Evolutionary conservation across 148 eudicot species (phyloP).

Genomic region (Amaranthus palmeri): DNA sequence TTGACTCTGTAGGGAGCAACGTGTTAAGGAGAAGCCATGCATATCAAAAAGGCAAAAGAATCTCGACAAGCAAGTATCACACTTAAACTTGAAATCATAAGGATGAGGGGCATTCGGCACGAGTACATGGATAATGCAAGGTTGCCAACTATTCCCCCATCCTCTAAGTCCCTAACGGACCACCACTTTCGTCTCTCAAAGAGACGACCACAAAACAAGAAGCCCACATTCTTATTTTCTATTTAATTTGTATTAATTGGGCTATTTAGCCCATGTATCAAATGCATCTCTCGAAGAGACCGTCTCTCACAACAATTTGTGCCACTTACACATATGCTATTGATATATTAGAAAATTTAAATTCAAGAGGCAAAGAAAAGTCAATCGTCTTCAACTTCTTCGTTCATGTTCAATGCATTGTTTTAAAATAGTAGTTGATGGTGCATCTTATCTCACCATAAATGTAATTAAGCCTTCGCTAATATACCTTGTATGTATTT

Average conservation of each 20-base stretch:
- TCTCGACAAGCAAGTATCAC: background rate
- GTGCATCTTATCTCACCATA: slow-evolving; percentile 1
- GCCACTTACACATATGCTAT: background rate
- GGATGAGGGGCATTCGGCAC: background rate
- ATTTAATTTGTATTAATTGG: no score
- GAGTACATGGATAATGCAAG: background rate
- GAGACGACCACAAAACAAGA: no score
- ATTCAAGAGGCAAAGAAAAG: background rate
- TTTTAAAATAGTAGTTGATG: background rate
- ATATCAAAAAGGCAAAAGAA: slow-evolving; percentile 3
- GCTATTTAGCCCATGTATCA: no score
- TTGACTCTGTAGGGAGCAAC: slow-evolving; percentile 31
- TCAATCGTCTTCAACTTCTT: slow-evolving; percentile 4
- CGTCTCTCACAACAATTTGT: no score
- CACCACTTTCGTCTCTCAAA: no score
- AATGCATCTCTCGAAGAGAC: no score
- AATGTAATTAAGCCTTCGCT: background rate
- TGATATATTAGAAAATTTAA: background rate
- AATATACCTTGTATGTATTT: slow-evolving; percentile 44
- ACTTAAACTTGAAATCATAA: background rate
- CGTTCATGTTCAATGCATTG: background rate
- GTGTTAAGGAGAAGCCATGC: slow-evolving; percentile 5
- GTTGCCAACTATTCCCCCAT: background rate
- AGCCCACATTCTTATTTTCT: no score
- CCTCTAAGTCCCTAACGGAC: background rate